Conservation (phyloP, 179 eudicot genomes). For the Amaranthus tricolor region DNA sequence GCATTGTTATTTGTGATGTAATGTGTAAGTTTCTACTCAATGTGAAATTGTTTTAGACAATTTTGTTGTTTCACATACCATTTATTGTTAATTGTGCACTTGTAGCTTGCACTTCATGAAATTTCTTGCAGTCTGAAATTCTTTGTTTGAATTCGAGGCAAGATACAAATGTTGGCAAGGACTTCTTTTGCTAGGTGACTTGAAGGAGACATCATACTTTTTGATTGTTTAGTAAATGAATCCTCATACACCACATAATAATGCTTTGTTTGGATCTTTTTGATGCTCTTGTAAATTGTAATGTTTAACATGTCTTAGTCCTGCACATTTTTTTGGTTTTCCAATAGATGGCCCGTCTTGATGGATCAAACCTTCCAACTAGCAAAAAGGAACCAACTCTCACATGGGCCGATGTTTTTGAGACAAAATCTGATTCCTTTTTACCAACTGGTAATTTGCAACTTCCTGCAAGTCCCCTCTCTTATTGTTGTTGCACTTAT, state of each 20-base stretch:
- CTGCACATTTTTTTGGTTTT: constrained; percentile 18
- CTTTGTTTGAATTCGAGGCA: not conserved
- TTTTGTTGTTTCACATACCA: not conserved
- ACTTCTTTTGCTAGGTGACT: not conserved
- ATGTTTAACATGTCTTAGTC: not conserved
- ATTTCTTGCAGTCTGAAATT: not conserved
- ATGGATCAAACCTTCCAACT: constrained; percentile 59
- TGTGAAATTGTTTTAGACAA: not conserved
- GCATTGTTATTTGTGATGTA: not conserved
- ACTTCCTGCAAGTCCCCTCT: too few species aligned
- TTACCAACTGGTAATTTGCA: not conserved
- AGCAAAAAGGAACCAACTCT: constrained; percentile 55
- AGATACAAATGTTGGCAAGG: not conserved
- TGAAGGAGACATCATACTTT: not conserved
- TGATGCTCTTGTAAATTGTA: not conserved
- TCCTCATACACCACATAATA: not conserved
- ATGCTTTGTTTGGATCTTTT: not conserved
- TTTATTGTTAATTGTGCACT: not conserved
- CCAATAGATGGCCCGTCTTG: constrained; percentile 76
- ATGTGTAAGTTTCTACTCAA: not conserved
- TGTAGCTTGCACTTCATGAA: constrained; percentile 1
- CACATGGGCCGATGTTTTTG: constrained; percentile 81
- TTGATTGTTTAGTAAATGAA: not conserved
- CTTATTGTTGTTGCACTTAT: too few species aligned
- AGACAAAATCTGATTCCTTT: constrained; percentile 37